A percentile compares a stretch with the other conserved stretches of the same genome.
These are phyloP conservation scores for Phytophthora idaei DNA, from an alignment of 352 stramenopile species.

Conservation along the genomic window DNA sequence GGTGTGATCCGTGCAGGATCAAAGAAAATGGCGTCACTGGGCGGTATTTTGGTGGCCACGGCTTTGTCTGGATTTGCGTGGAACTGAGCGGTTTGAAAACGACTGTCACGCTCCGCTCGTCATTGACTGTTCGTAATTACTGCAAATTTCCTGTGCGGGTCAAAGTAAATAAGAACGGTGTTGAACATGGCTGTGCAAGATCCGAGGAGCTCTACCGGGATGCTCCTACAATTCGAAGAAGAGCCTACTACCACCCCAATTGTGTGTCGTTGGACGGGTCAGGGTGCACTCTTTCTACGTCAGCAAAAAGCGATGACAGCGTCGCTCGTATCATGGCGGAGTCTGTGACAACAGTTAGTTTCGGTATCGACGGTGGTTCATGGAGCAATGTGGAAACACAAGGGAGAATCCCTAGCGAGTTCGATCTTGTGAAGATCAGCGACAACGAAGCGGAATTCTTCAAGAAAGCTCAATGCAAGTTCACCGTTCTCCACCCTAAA, in stretches of 20 bases:
- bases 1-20: conserved; percentile 73
- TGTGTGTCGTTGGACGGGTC: conserved; percentile 41
- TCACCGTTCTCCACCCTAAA: conserved; percentile 28
- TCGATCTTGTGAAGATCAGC: conserved; percentile 53
- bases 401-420: conserved; percentile 42
- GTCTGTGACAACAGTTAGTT: conserved; percentile 29
- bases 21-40: conserved; percentile 65
- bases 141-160: conserved; percentile 45
- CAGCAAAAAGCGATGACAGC: not conserved
- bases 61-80: conserved; percentile 77
- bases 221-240: conserved; percentile 3
- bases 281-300: conserved; percentile 26
- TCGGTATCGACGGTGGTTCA: conserved; percentile 31
- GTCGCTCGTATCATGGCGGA: conserved; percentile 43
- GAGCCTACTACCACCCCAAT: conserved; percentile 21
- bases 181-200: conserved; percentile 15
- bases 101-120: conserved; percentile 57
- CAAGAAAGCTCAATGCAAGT: conserved; percentile 30
- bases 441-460: conserved; percentile 23
- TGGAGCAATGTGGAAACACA: conserved; percentile 39
- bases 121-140: conserved; percentile 52
- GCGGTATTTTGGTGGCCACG: conserved; percentile 50
- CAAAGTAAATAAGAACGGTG: conserved; percentile 34
- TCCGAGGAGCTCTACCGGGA: conserved; percentile 19
- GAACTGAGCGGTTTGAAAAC: conserved; percentile 63